Base-by-base conservation (phyloP, 2,329 filamentous ascomycete species). In the Zymoseptoria crescenta region DNA sequence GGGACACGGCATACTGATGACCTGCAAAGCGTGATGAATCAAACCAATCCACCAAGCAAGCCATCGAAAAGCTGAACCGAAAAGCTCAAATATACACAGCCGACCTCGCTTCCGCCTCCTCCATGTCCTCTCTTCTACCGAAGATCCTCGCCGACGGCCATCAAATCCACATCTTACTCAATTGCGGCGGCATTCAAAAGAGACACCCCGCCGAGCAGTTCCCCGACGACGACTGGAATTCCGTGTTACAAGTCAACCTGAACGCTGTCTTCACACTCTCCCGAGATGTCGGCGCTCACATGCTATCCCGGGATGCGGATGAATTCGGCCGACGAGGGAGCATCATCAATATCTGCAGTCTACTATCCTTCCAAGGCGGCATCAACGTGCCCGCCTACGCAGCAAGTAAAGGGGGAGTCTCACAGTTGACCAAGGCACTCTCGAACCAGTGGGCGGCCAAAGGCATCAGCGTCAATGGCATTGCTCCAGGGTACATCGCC, bases 331-430 rank as follows among this genome's bases (percentile, higher is more conserved):
- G 86, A 48, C 77, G 82, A 59, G 88, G 88, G 24, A 81, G 80
- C 69, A 87, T 96, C 75, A 87, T 96, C 78, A 96, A 96, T 76
- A 85, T 95, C 58, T 91, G 87, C 9, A 89, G 84, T 10, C 81
- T 96, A 49, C 81, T 96, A 45, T 85, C 84, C 52, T 93, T 93
- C 80, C 89, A 96, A 72, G 92, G 92, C 57, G 91, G 91, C 0
- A 80, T 96, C 65, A 96, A 88, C 0, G 89, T 96, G 1, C 91
- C 91, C 0, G 91, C 91, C 1, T 96, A 96, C 71, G 87, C 91
- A 0, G 89, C 91, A 0, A 85, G 84, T 62, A 96, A 96, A 75
- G 91, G 91, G 51, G 91, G 88, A 8, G 86, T 96, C 0, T 87
- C 84, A 5, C 91, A 96, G 76, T 75, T 95, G 60, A 95, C 90